Base-by-base conservation (phyloP, 148 eudicot species). In the Vaccinium corymbosum region DNA sequence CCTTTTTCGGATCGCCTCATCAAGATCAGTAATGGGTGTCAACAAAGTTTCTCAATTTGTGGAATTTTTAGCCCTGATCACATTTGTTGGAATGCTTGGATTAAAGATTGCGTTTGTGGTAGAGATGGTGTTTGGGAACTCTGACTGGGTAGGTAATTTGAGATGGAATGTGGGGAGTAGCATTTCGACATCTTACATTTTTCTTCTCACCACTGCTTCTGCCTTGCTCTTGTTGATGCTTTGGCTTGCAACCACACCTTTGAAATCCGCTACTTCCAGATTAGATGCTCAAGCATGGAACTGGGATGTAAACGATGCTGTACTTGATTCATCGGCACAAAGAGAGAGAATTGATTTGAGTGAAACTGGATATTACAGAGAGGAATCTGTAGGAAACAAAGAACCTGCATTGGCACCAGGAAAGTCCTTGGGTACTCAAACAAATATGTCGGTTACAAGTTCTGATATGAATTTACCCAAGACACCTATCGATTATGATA, bases 51-150 rank as follows among this genome's bases (percentile, higher is more conserved):
- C 99, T 78, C 91, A 93, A 46, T 81, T 90, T 25, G 84, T 90
- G 77, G 95, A 97, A 88, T 97, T 94, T 74, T 81, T 95, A 48
- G 89, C 91, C 83, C 84, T 94, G 53, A 53, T 91, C 76, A 84
- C 89, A 1, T 91, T 94, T 86, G 81, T 97, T 84, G 97, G 96
- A 76, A 89, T 97, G 91, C 87, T 95, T 75, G 95, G 90, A 77
- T 85, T 97, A 81, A 88, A 93, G 88, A 85, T 93, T 83, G 86
- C 90, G 48, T 95, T 97, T 93, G 84, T 92, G 77, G 91, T 91
- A 53, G 99, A 95, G 87, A 89, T 95, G 98, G 83, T 94, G 48
- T 95, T 95, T 80, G 98, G 99, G 48, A 91, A 88, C 85, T 93
- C 95, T 86, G 98, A 95, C 35, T 97, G 95, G 97, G 95, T 88